phyloP scores from a whole-genome alignment of 306 rosid species.

The Fragaria nilgerrensis region DNA sequence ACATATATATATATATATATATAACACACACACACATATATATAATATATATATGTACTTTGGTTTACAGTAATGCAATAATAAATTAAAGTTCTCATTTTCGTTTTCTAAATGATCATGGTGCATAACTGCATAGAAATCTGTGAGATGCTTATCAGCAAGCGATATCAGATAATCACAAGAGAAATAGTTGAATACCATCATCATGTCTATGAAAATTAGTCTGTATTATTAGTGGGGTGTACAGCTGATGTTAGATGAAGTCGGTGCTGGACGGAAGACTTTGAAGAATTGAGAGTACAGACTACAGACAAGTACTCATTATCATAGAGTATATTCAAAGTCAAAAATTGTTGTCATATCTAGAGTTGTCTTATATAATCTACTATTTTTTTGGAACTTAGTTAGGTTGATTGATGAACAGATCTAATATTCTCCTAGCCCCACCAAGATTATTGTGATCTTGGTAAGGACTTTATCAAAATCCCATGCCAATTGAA shows the following conservation, averaged over 20 bases:
- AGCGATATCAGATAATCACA: conserved; percentile 22
- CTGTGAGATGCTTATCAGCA: neutral
- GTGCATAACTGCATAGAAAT: neutral
- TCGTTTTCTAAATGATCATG: neutral
- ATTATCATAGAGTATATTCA: neutral
- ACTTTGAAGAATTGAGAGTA: conserved; percentile 10
- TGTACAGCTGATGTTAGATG: neutral
- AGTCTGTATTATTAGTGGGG: neutral
- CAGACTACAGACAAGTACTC: conserved; percentile 1
- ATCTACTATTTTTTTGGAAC: conserved; percentile 12
- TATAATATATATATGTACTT: conserved; percentile 8
- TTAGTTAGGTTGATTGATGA: conserved; percentile 11
- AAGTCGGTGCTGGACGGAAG: neutral
- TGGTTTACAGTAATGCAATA: conserved; percentile 19
- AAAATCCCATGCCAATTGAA: neutral
- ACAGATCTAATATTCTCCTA: conserved; percentile 8
- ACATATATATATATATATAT: too few species aligned
- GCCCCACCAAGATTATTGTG: conserved; percentile 22
- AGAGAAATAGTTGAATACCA: conserved; percentile 20
- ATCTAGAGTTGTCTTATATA: conserved; percentile 13
- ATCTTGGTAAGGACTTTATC: conserved; percentile 17
- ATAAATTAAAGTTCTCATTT: neutral
- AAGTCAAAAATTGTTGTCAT: conserved; percentile 16
- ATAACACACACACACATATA: too few species aligned
- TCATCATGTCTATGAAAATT: neutral